Evolutionary conservation across 148 eudicot species (phyloP).

Genomic region (Vaccinium vitisidaea): DNA sequence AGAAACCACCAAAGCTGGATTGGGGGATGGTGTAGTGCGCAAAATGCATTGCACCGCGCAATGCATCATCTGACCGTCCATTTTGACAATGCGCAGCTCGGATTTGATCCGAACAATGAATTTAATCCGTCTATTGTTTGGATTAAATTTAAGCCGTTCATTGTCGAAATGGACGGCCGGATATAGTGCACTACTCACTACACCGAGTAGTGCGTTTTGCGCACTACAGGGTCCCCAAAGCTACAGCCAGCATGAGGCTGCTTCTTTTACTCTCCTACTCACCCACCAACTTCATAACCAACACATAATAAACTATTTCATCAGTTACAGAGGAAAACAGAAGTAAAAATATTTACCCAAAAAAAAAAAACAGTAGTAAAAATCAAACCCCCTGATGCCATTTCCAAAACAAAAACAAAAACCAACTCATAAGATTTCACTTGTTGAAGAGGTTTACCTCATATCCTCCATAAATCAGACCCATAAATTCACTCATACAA

Average conservation of each 20-base stretch:
- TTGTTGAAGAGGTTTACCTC: constrained; percentile 50
- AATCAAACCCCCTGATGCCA: background rate
- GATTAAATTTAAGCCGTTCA: too few relatives aligned
- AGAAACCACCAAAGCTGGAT: too few relatives aligned
- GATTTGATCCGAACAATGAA: too few relatives aligned
- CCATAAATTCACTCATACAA: constrained; percentile 99
- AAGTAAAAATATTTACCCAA: background rate
- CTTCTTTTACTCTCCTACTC: background rate
- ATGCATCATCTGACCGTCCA: too few relatives aligned
- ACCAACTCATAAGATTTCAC: background rate
- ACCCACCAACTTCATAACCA: background rate
- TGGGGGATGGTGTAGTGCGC: too few relatives aligned
- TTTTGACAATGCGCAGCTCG: too few relatives aligned
- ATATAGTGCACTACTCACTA: too few relatives aligned
- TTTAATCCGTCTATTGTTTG: too few relatives aligned
- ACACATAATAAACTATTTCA: background rate
- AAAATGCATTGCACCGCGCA: too few relatives aligned
- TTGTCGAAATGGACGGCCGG: too few relatives aligned
- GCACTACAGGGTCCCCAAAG: background rate
- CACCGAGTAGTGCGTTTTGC: too few relatives aligned
- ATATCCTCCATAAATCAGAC: constrained; percentile 83
- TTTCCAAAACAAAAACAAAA: background rate
- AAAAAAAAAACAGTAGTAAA: background rate
- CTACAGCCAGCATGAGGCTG: background rate
- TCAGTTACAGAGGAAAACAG: background rate